These are phyloP conservation scores for Biscogniauxia mediterranea DNA, from an alignment of 2,329 filamentous ascomycete species.

Conservation along the genomic window DNA sequence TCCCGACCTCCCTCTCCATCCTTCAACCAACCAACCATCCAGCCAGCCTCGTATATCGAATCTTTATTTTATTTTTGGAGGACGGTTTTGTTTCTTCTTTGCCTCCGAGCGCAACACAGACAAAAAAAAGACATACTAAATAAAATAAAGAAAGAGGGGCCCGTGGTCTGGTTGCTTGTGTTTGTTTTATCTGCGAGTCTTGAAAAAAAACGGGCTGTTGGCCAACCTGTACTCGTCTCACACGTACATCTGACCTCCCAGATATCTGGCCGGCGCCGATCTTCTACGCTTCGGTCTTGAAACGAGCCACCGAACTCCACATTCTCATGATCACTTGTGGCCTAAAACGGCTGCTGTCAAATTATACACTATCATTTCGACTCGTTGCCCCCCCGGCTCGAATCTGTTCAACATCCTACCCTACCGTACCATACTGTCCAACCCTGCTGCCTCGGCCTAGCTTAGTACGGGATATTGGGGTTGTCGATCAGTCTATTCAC, in stretches of 20 bases:
- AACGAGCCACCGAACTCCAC: slow-evolving; percentile 38
- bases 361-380: slow-evolving; percentile 35
- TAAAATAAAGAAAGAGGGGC: slow-evolving; percentile 4
- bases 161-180: slow-evolving; percentile 11
- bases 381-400: slow-evolving; percentile 29
- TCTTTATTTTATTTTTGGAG: too few relatives aligned
- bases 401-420: slow-evolving; percentile 31
- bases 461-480: slow-evolving; percentile 49
- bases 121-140: slow-evolving; percentile 3
- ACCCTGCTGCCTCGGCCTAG: slow-evolving; percentile 46
- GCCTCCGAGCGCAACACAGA: neutral
- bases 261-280: slow-evolving; percentile 35
- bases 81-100: too few relatives aligned
- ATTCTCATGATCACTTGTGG: slow-evolving; percentile 33
- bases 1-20: too few relatives aligned
- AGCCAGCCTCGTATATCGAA: too few relatives aligned
- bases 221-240: slow-evolving; percentile 18
- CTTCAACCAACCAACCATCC: too few relatives aligned
- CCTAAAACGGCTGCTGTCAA: slow-evolving; percentile 36
- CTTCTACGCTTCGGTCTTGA: slow-evolving; percentile 37
- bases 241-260: slow-evolving; percentile 30
- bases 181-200: slow-evolving; percentile 19
- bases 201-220: slow-evolving; percentile 7
- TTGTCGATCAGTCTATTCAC: slow-evolving; percentile 53
- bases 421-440: slow-evolving; percentile 32